Percentiles rank a stretch among this genome's conserved stretches.
Evolutionary conservation across 805 yeast genomes (phyloP).

Genomic region (Cyberlindnera euphorbiiphila): DNA sequence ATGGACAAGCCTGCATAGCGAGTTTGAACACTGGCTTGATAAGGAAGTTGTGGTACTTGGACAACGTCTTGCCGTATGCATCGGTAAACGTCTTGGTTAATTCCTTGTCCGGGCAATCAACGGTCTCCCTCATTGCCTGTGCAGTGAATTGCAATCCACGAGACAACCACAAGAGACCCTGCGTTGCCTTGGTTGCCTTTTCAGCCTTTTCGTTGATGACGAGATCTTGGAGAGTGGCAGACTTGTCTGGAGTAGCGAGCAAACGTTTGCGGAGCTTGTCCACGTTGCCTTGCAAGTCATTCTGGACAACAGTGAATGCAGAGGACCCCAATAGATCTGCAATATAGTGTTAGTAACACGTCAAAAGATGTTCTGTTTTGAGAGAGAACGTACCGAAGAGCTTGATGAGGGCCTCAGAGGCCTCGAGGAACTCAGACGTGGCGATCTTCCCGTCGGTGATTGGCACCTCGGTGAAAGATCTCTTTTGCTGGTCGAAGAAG

Average conservation of each 20-base stretch:
- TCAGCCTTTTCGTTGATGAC: slow-evolving; percentile 67
- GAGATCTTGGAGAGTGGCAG: slow-evolving; percentile 73
- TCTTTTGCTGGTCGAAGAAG: slow-evolving; percentile 75
- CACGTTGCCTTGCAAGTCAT: slow-evolving; percentile 85
- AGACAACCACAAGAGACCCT: slow-evolving; percentile 83
- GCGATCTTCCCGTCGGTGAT: slow-evolving; percentile 58
- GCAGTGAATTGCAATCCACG: slow-evolving; percentile 91
- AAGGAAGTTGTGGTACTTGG: slow-evolving; percentile 77
- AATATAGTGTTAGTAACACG: slow-evolving; percentile 3
- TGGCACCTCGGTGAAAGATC: slow-evolving; percentile 73
- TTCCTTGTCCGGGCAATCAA: slow-evolving; percentile 58
- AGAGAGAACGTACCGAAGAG: slow-evolving; percentile 54
- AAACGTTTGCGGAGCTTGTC: slow-evolving; percentile 66
- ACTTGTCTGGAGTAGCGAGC: slow-evolving; percentile 56
- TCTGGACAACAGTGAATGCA: slow-evolving; percentile 81
- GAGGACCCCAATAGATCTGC: slow-evolving; percentile 75
- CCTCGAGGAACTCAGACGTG: slow-evolving; percentile 75
- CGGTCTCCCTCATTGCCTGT: slow-evolving; percentile 77
- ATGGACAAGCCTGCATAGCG: slow-evolving; percentile 95
- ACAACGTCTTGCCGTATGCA: slow-evolving; percentile 77
- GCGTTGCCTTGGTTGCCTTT: slow-evolving; percentile 73
- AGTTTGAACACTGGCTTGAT: slow-evolving; percentile 84
- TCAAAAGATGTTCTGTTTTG: too few species aligned
- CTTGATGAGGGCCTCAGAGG: slow-evolving; percentile 78
- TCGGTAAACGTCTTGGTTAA: slow-evolving; percentile 75